These are phyloP conservation scores for Sugiyamaella castrensis DNA, from an alignment of 1,139 yeast genomes.

Conservation along the genomic window DNA sequence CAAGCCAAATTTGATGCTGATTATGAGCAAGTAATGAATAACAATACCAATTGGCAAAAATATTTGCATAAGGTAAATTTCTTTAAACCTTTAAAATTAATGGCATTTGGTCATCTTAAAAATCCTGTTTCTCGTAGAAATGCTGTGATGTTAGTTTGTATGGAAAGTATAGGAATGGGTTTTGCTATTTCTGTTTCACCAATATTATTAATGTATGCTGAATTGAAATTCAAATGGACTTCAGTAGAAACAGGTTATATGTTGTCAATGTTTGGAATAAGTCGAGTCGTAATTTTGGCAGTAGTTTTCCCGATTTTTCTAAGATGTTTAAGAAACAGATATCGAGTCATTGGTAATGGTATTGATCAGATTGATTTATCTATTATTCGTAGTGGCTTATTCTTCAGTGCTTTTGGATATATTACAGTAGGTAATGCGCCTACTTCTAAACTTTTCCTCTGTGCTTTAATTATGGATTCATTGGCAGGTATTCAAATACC, in stretches of 20 bases:
- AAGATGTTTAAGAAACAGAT: constrained; percentile 36
- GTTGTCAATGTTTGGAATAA: constrained; percentile 52
- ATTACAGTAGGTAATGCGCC: constrained; percentile 40
- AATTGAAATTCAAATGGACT: constrained; percentile 57
- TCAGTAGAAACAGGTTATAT: constrained; percentile 58
- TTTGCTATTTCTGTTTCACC: constrained; percentile 42
- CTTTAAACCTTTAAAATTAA: constrained; percentile 47
- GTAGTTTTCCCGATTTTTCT: constrained; percentile 45
- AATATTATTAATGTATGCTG: constrained; percentile 54
- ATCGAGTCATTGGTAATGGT: constrained; percentile 13
- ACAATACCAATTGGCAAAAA: constrained; percentile 15
- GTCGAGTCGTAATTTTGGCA: constrained; percentile 45
- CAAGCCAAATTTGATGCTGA: constrained; percentile 18
- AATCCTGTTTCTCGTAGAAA: constrained; percentile 34
- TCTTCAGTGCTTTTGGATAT: constrained; percentile 47
- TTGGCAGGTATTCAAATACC: constrained; percentile 51
- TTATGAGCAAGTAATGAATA: constrained; percentile 11
- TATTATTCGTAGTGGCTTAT: constrained; percentile 42
- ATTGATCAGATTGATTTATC: constrained; percentile 57
- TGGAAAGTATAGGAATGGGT: constrained; percentile 41
- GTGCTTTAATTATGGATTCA: constrained; percentile 43
- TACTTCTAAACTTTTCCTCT: constrained; percentile 29
- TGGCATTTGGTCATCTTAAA: constrained; percentile 39
- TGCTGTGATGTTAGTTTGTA: constrained; percentile 47
- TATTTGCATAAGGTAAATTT: constrained; percentile 25